Evolutionary conservation across 495 filamentous ascomycete species (phyloP), one percentile per base, ranked within the genome.

Genomic region (Xylaria castorea): DNA sequence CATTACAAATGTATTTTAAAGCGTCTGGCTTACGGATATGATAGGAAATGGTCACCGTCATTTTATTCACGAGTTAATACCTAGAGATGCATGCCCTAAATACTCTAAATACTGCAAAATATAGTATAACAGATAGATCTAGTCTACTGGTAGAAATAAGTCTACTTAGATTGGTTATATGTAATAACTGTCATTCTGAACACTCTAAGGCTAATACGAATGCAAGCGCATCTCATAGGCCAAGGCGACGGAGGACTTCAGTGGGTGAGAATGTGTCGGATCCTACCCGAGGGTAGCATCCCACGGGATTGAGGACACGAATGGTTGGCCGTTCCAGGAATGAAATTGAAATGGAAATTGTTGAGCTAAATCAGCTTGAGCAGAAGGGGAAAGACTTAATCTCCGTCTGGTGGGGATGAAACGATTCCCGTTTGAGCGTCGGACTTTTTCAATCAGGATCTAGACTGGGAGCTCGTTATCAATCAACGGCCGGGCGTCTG

Each of bases 301-400:
- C 63, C 46, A 44, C 64, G 44, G 64, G 64, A 25, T 20, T 22
- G 64, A 20, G 44, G 46, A 34, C 16, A 66, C 25, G 42, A 50
- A 65, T 65, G 62, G 62, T 65, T 48, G 40, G 44, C 27, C 6
- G 42, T 66, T 66, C n/a, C 18, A 50, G 53, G 48, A 50, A 38
- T 22, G 9, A 18, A 57, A 18, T 55, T 27, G 51, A 30, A 55
- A 27, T 57, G 53, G 53, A 57, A n/a, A 30, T 57, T 57, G 27
- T 57, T 18, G 14, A 36, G 46, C 27, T 42, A 50, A 32, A 42
- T 42, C 62, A 66, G 62, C 63, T 32, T 51, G 42, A 30, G 38
- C 58, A 30, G 34, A 70, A 70, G 68, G 68, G 58, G 68, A 63
- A 70, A 70, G 5, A 42, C 30, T 53, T 70, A 70, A 70, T 70